These are phyloP conservation scores for Boletus rex-veris DNA, from an alignment of 768 basidiomycete species.

Conservation along the genomic window DNA sequence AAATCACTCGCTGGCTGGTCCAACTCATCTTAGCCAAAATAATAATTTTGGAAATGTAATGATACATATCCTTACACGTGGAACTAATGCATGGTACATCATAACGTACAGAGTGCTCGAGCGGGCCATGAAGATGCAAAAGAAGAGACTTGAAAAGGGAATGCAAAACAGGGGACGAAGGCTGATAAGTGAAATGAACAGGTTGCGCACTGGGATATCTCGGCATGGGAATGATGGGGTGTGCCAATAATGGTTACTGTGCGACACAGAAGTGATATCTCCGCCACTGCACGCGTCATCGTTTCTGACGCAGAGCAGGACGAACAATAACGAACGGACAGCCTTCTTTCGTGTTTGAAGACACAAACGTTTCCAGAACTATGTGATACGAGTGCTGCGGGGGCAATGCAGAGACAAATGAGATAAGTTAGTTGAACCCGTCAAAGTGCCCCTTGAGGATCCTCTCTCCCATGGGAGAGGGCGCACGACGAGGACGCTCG, in stretches of 20 bases:
- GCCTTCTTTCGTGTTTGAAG: background rate
- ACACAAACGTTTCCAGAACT: constrained; percentile 1
- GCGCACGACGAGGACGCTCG: constrained; percentile 59
- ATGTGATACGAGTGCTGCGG: constrained; percentile 6
- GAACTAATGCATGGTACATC: constrained; percentile 19
- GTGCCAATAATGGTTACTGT: constrained; percentile 4
- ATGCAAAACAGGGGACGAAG: constrained; percentile 6
- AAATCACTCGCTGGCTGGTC: constrained; percentile 8
- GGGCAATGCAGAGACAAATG: background rate
- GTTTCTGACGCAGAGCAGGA: background rate
- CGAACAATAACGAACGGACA: constrained; percentile 4
- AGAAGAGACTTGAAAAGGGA: constrained; percentile 1
- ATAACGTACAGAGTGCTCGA: constrained; percentile 5
- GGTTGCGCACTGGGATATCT: constrained; percentile 24
- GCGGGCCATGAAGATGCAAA: constrained; percentile 2
- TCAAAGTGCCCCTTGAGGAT: constrained; percentile 91
- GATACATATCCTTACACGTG: constrained; percentile 18
- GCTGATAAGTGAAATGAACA: constrained; percentile 9
- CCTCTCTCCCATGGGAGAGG: constrained; percentile 88
- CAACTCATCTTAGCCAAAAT: background rate
- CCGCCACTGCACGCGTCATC: constrained; percentile 9
- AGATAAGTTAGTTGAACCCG: constrained; percentile 64
- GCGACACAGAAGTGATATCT: constrained; percentile 8
- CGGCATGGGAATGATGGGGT: constrained; percentile 2
- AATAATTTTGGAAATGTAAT: background rate